These are phyloP conservation scores for Exophiala calicioides DNA, from an alignment of 2,329 filamentous ascomycete genomes.

Conservation along the genomic window DNA sequence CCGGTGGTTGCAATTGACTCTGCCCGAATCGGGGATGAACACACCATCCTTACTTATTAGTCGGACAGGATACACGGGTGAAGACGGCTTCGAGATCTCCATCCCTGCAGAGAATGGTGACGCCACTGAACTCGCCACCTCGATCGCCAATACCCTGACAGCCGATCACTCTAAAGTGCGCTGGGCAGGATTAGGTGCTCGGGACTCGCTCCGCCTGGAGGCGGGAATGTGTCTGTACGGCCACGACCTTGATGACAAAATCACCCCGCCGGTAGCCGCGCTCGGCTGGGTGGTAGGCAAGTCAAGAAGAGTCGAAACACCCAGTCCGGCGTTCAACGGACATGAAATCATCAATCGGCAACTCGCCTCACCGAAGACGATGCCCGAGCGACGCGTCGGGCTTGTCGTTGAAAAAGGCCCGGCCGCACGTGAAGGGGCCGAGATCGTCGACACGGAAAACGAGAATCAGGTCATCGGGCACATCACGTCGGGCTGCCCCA, in stretches of 20 bases:
- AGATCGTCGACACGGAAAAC: conserved; percentile 63
- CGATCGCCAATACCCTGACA: conserved; percentile 70
- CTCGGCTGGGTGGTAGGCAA: conserved; percentile 83
- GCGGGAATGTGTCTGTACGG: conserved; percentile 99
- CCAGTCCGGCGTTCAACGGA: conserved; percentile 76
- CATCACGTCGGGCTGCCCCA: conserved; percentile 87
- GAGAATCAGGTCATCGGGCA: conserved; percentile 67
- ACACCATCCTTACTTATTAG: conserved; percentile 68
- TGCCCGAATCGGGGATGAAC: conserved; percentile 55
- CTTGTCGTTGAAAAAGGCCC: conserved; percentile 76
- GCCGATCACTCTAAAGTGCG: conserved; percentile 66
- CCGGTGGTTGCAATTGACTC: conserved; percentile 64
- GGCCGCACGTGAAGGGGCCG: conserved; percentile 84
- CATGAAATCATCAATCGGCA: conserved; percentile 75
- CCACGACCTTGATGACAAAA: conserved; percentile 85
- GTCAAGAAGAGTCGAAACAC: conserved; percentile 60
- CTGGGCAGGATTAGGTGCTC: conserved; percentile 83
- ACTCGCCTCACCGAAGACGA: conserved; percentile 61
- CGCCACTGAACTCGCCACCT: conserved; percentile 41
- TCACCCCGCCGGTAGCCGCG: conserved; percentile 66
- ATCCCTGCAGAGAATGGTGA: conserved; percentile 69
- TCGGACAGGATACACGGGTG: conserved; percentile 92
- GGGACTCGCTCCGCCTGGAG: conserved; percentile 90
- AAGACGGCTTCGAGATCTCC: conserved; percentile 97
- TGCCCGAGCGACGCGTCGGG: conserved; percentile 74